phyloP scores from a whole-genome alignment of 2,329 filamentous ascomycete genomes.

The Rhynchosporium secalis region DNA sequence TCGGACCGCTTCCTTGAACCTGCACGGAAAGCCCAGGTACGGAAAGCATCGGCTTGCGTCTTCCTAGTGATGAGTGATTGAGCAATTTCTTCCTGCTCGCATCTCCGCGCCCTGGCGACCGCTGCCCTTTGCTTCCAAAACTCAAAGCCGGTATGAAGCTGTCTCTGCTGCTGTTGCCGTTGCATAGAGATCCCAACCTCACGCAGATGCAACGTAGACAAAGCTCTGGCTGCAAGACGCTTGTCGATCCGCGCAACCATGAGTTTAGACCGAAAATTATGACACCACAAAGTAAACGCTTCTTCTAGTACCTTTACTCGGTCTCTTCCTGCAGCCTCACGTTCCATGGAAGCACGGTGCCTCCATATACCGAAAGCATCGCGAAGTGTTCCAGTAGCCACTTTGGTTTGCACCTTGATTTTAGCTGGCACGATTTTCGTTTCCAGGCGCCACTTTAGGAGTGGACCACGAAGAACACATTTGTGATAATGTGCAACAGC shows the following conservation, averaged over 20 bases:
- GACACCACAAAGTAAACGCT: slow-evolving; percentile 62
- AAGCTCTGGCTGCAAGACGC: slow-evolving; percentile 53
- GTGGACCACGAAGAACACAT: slow-evolving; percentile 19
- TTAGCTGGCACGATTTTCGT: slow-evolving; percentile 33
- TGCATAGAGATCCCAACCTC: slow-evolving; percentile 39
- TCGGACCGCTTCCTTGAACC: slow-evolving; percentile 28
- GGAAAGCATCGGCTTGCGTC: slow-evolving; percentile 29
- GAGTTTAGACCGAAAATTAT: slow-evolving; percentile 54
- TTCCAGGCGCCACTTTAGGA: slow-evolving; percentile 35
- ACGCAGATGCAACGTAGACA: slow-evolving; percentile 51
- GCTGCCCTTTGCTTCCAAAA: slow-evolving; percentile 44
- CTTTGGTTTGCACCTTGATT: slow-evolving; percentile 45
- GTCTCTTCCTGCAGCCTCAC: slow-evolving; percentile 51
- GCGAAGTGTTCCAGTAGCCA: slow-evolving; percentile 47
- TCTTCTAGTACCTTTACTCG: slow-evolving; percentile 54
- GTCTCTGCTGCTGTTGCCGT: not conserved
- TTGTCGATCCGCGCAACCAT: slow-evolving; percentile 55
- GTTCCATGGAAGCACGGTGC: slow-evolving; percentile 45
- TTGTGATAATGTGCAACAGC: slow-evolving; percentile 24
- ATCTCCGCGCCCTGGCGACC: slow-evolving; percentile 32
- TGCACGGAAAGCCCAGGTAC: slow-evolving; percentile 32
- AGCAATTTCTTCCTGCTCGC: slow-evolving; percentile 33
- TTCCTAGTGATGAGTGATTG: slow-evolving; percentile 30
- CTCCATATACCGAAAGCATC: slow-evolving; percentile 52
- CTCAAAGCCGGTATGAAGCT: slow-evolving; percentile 38